These are phyloP conservation scores for Geosiphon pyriformis DNA, from an alignment of 192 early-diverging fungal genomes.

Conservation along the genomic window DNA sequence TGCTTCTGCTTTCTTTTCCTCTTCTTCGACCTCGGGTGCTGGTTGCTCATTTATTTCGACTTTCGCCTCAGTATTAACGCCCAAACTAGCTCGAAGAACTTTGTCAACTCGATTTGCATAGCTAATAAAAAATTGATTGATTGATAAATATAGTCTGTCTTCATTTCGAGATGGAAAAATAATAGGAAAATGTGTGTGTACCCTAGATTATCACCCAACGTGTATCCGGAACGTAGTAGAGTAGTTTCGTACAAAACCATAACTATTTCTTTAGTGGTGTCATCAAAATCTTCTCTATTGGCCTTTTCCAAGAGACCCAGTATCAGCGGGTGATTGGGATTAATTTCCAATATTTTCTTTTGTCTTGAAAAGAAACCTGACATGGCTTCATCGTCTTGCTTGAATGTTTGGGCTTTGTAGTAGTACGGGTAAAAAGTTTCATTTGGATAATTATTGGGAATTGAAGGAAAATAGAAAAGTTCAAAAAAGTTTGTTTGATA, in stretches of 20 bases:
- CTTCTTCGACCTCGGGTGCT: conserved; percentile 9
- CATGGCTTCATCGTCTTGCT: conserved; percentile 45
- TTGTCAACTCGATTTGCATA: conserved; percentile 48
- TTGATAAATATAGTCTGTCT: not conserved
- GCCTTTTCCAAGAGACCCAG: conserved; percentile 45
- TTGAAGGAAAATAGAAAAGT: too few species aligned
- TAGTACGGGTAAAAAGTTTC: conserved; percentile 18
- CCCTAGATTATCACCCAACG: conserved; percentile 47
- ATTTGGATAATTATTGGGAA: too few species aligned
- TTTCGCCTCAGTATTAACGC: conserved; percentile 40
- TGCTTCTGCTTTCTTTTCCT: not conserved
- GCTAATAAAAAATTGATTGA: conserved; percentile 1
- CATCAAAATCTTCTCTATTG: conserved; percentile 41
- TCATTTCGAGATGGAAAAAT: not conserved
- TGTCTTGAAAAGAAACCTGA: conserved; percentile 43
- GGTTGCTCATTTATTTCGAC: conserved; percentile 23
- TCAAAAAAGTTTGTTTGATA: too few species aligned
- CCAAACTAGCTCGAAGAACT: conserved; percentile 46
- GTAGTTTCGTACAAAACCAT: conserved; percentile 61
- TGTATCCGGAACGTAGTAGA: conserved; percentile 55
- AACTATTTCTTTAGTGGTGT: conserved; percentile 42
- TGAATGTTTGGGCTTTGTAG: conserved; percentile 42
- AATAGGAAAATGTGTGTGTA: conserved; percentile 28
- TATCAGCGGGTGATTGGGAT: conserved; percentile 61
- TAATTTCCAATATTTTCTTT: conserved; percentile 68